These are phyloP conservation scores for Penicillium sp. DNA, from an alignment of 2,329 filamentous ascomycete genomes.

Conservation along the genomic window DNA sequence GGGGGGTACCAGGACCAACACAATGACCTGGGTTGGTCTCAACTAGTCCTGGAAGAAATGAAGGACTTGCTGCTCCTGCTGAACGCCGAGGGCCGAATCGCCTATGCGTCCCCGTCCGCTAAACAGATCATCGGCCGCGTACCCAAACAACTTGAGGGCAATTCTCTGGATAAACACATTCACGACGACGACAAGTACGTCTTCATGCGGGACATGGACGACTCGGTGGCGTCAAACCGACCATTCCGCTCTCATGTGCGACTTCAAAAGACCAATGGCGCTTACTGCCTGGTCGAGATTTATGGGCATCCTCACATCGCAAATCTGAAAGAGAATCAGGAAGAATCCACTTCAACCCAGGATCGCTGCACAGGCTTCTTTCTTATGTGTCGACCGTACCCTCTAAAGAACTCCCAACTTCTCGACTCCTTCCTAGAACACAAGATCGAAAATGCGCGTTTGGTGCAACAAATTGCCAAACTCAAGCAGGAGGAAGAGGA, in stretches of 20 bases:
- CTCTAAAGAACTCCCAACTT: conserved; percentile 78
- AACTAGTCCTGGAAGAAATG: conserved; percentile 83
- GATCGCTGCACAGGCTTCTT: conserved; percentile 85
- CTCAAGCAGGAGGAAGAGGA: conserved; percentile 81
- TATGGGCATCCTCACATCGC: conserved; percentile 88
- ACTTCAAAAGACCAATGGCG: conserved; percentile 69
- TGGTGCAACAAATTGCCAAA: conserved; percentile 79
- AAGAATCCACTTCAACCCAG: conserved; percentile 59
- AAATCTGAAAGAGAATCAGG: conserved; percentile 59
- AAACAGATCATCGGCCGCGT: conserved; percentile 72
- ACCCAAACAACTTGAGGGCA: conserved; percentile 66
- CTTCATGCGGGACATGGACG: conserved; percentile 84
- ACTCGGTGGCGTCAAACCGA: conserved; percentile 79
- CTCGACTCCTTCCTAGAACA: conserved; percentile 93
- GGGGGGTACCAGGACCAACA: conserved; percentile 40
- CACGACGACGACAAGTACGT: conserved; percentile 81
- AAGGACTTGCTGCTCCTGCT: conserved; percentile 86
- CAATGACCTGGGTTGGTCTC: conserved; percentile 74
- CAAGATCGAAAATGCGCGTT: conserved; percentile 90
- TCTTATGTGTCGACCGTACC: conserved; percentile 87
- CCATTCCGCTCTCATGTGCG: conserved; percentile 82
- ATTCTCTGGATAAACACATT: conserved; percentile 75
- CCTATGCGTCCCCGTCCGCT: conserved; percentile 80
- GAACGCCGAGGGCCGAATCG: conserved; percentile 76
- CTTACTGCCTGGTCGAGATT: conserved; percentile 81